phyloP scores from a whole-genome alignment of 2,329 filamentous ascomycete species.

The Penicillium sp. region DNA sequence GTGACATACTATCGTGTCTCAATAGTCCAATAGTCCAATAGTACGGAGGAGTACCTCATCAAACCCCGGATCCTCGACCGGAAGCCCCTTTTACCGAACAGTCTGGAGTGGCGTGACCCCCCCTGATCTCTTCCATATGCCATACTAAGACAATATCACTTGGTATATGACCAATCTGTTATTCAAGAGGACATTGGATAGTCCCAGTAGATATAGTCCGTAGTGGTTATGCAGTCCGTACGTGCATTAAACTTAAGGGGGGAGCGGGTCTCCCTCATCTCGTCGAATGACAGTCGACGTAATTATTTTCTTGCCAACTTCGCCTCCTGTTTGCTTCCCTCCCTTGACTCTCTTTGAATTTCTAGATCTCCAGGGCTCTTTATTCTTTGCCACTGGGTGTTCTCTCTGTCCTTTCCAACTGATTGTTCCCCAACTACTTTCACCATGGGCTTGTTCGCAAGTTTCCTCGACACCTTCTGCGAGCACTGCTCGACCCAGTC shows the following conservation, averaged over 20 bases:
- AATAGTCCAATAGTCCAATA: too few species aligned
- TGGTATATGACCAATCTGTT: too few species aligned
- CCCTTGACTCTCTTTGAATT: too few species aligned
- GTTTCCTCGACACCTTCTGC: constrained; percentile 47
- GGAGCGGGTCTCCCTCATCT: constrained; percentile 12
- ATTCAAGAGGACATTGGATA: neutral
- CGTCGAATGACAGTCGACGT: constrained; percentile 24
- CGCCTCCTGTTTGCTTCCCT: constrained; percentile 8
- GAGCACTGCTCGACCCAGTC: constrained; percentile 50
- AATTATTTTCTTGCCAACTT: constrained; percentile 20
- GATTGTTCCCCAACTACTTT: neutral
- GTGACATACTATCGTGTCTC: too few species aligned
- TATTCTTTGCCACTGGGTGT: neutral
- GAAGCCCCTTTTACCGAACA: constrained; percentile 1
- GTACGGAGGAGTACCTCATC: too few species aligned
- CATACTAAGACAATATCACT: too few species aligned
- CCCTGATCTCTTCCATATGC: too few species aligned
- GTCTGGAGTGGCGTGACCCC: constrained; percentile 9
- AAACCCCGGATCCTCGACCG: neutral
- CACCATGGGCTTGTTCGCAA: constrained; percentile 55
- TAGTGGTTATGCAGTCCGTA: too few species aligned
- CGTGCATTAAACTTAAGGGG: constrained; percentile 8
- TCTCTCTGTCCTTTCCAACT: constrained; percentile 1
- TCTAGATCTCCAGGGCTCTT: neutral
- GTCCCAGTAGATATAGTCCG: too few species aligned